Evolutionary conservation across 2,329 filamentous ascomycete genomes (phyloP).

Genomic region (Claviceps citrina): DNA sequence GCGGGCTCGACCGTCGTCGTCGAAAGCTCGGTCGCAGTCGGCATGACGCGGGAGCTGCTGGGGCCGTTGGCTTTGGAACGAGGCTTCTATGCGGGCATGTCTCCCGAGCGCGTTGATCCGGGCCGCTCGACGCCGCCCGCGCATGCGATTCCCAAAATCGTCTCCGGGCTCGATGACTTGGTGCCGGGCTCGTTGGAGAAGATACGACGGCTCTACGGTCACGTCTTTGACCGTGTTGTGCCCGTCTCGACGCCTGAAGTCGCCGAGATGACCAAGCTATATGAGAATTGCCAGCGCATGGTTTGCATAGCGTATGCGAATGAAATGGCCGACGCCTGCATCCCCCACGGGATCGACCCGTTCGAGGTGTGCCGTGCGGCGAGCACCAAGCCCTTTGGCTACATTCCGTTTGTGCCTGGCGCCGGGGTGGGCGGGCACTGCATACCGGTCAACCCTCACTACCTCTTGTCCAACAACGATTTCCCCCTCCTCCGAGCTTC

Average conservation of each 20-base stretch:
- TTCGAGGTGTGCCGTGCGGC: constrained; percentile 35
- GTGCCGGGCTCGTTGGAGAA: constrained; percentile 28
- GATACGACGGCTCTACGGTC: constrained; percentile 29
- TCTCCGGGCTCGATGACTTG: constrained; percentile 35
- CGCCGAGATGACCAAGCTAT: constrained; percentile 43
- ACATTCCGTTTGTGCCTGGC: constrained; percentile 30
- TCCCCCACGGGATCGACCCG: constrained; percentile 28
- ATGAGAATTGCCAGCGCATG: constrained; percentile 43
- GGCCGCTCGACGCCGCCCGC: constrained; percentile 27
- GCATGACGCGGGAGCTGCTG: constrained; percentile 36
- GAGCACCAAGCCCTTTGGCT: constrained; percentile 37
- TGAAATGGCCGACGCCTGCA: constrained; percentile 40
- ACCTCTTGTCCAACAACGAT: constrained; percentile 31
- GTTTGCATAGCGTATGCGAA: constrained; percentile 39
- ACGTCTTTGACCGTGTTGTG: constrained; percentile 32
- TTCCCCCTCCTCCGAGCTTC: constrained; percentile 32
- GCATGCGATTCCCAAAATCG: constrained; percentile 34
- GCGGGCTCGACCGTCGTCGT: constrained; percentile 33
- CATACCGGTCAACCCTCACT: constrained; percentile 40
- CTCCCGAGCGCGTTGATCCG: constrained; percentile 37
- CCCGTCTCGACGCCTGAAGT: constrained; percentile 36
- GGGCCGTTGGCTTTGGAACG: constrained; percentile 26
- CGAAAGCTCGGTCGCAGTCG: constrained; percentile 38
- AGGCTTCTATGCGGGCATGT: constrained; percentile 33
- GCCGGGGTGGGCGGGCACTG: constrained; percentile 40